Conservation (phyloP, 441 rosid species). For the Lepidium campestre region DNA sequence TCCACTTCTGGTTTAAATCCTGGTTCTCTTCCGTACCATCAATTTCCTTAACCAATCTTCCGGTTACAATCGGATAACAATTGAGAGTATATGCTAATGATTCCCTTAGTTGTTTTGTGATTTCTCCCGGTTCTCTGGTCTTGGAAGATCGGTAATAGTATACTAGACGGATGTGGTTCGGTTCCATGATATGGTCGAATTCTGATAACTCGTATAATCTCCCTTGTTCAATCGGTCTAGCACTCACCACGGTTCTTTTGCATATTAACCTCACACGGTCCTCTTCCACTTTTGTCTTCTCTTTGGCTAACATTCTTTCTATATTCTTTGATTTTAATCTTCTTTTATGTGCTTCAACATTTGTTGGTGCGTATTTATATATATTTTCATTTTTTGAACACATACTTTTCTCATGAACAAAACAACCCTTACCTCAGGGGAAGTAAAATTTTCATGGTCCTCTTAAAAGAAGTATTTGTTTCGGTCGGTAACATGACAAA, state of each 20-base stretch:
- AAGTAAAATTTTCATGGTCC: slow-evolving; percentile 13
- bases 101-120: slow-evolving; percentile 39
- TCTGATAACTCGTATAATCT: slow-evolving; percentile 37
- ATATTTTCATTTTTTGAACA: neutral
- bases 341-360: neutral
- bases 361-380: neutral
- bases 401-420: slow-evolving; percentile 25
- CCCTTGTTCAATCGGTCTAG: slow-evolving; percentile 43
- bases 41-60: slow-evolving; percentile 39
- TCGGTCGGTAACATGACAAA: neutral
- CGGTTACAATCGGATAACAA: slow-evolving; percentile 42
- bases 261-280: slow-evolving; percentile 32
- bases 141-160: slow-evolving; percentile 34
- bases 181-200: slow-evolving; percentile 62
- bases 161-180: slow-evolving; percentile 39
- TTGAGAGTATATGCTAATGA: slow-evolving; percentile 45
- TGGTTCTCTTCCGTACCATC: slow-evolving; percentile 22
- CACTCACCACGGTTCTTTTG: slow-evolving; percentile 68
- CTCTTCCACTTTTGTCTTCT: slow-evolving; percentile 3
- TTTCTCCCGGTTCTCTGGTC: slow-evolving; percentile 32
- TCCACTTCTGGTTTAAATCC: slow-evolving; percentile 31
- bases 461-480: slow-evolving; percentile 8
- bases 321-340: neutral
- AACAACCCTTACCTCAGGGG: slow-evolving; percentile 15
- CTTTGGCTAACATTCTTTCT: neutral